Evolutionary conservation across 139 green algal genomes (phyloP), one percentile per base, ranked within the genome.

Genomic region (Picochlorum sp.): DNA sequence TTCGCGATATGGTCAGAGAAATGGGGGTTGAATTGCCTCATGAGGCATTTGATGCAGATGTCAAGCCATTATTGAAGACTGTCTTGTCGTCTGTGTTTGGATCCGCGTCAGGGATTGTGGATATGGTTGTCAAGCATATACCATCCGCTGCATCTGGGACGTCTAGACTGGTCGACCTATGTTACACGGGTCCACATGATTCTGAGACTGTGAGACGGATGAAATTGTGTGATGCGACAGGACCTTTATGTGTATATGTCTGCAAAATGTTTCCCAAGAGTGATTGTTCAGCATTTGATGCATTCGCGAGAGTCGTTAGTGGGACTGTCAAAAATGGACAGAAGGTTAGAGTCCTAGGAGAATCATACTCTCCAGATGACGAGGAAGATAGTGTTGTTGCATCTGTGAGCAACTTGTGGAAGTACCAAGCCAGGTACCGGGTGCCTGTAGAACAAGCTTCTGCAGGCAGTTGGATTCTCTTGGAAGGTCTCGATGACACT

Each of bases 281-380:
- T 8, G 82, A 94, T 69, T 87, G 77, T 78, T 82, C 65, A 6
- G 58, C 75, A 0, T 98, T 98, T 67, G 94, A 97, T 66, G 90
- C 90, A 2, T 90, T 95, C 45, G 92, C 85, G 0, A 78, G 94
- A 26, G 84, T 99, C 45, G 80, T 98, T 62, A 90, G 77, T 66
- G 94, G 94, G 16, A 95, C 85, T 4, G 57, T 99, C 9, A 79
- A 86, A 30, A 65, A 79, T 5, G 91, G 92, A 0, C 88, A 97
- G 68, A 74, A 71, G 49, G 82, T 90, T 2, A 74, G 86, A 18
- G 86, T 95, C 31, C 75, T 95, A 58, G 87, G 88, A 11, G 69
- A 81, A 69, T 62, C 75, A 0, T 99, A 92, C 85, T 94, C 94
- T 0, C 94, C 94, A 0, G 92, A 97, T 38, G 94, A 99, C 60